Conservation (phyloP, 2,329 filamentous ascomycete species). For the Phialocephala subalpina region DNA sequence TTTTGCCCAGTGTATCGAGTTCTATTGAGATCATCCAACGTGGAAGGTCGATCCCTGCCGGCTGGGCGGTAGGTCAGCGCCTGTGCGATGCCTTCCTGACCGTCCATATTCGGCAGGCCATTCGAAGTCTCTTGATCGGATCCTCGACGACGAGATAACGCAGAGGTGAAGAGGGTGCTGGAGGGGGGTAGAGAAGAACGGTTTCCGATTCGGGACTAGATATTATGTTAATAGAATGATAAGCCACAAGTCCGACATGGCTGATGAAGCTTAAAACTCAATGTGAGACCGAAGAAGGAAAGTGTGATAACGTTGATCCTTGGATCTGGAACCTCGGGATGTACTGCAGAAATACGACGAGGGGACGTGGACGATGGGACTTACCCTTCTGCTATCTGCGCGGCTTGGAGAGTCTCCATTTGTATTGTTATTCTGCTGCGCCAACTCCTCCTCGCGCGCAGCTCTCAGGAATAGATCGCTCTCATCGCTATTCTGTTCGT, state of each 20-base stretch:
- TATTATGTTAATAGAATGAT: slow-evolving; percentile 33
- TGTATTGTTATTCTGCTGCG: slow-evolving; percentile 28
- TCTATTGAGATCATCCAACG: slow-evolving; percentile 35
- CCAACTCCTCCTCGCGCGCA: slow-evolving; percentile 42
- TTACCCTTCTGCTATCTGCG: slow-evolving; percentile 38
- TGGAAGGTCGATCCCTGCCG: slow-evolving; percentile 34
- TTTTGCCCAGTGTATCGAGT: slow-evolving; percentile 36
- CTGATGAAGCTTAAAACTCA: slow-evolving; percentile 17
- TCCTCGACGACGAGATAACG: slow-evolving; percentile 38
- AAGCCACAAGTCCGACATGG: slow-evolving; percentile 28
- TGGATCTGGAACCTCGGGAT: slow-evolving; percentile 22
- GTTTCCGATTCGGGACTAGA: slow-evolving; percentile 40
- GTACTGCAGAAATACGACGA: slow-evolving; percentile 7
- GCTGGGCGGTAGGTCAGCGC: slow-evolving; percentile 38
- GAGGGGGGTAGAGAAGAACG: slow-evolving; percentile 40
- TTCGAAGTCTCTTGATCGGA: slow-evolving; percentile 38
- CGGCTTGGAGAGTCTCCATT: slow-evolving; percentile 27
- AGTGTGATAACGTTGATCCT: slow-evolving; percentile 14
- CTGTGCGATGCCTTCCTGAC: slow-evolving; percentile 37
- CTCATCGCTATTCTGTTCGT: slow-evolving; percentile 43
- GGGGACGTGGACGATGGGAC: slow-evolving; percentile 15
- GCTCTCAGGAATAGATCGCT: slow-evolving; percentile 44
- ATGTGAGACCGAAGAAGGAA: slow-evolving; percentile 20
- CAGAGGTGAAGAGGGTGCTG: slow-evolving; percentile 28
- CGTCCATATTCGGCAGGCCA: slow-evolving; percentile 34